Evolutionary conservation across 495 filamentous ascomycete species (phyloP), one percentile per base, ranked within the genome.

Genomic region (Trichoderma gamsii): DNA sequence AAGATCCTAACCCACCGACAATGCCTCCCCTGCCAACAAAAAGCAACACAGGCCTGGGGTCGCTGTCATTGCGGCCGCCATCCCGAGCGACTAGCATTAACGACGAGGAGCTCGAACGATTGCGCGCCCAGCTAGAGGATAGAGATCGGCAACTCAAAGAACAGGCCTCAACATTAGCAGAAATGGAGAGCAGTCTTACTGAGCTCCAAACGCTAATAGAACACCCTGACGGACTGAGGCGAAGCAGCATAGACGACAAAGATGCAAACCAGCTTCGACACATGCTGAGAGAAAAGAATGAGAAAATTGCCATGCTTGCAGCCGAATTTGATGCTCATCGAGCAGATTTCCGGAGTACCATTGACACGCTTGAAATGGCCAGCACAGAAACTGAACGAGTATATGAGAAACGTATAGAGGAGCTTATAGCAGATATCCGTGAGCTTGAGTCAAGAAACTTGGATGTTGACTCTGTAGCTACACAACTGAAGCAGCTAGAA

Each of bases 331-430:
- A 99, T 76, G 85, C 89, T 13, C 95, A 99, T 75, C 86, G 95
- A 41, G 95, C 94, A 11, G 95, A 99, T 76, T 99, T 99, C 76
- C 82, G 95, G 68, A 96, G 90, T 75, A 99, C 95, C 21, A 92
- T 99, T 64, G 95, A 99, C 79, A 96, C 93, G 1, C 82, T 99
- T 46, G 95, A 99, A 78, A 87, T 97, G 79, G 96, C 95, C 9
- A 96, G 93, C 72, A 92, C 93, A 0, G 95, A 99, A 78, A 99
- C 95, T 8, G 94, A 97, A 77, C 85, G 95, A n/a, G 93, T 98
- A 8, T 98, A 99, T 72, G 96, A 98, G 75, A 91, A 92, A 74
- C 87, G 88, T 70, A 88, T 97, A 9, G 90, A 93, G 71, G 93
- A 97, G 73, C 80, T 99, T n/a, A 82, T 92, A 80, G 84, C 90